A percentile compares a stretch with the other conserved stretches of the same genome.
phyloP scores from a whole-genome alignment of 352 stramenopile species.

The Pythium aquatile region DNA sequence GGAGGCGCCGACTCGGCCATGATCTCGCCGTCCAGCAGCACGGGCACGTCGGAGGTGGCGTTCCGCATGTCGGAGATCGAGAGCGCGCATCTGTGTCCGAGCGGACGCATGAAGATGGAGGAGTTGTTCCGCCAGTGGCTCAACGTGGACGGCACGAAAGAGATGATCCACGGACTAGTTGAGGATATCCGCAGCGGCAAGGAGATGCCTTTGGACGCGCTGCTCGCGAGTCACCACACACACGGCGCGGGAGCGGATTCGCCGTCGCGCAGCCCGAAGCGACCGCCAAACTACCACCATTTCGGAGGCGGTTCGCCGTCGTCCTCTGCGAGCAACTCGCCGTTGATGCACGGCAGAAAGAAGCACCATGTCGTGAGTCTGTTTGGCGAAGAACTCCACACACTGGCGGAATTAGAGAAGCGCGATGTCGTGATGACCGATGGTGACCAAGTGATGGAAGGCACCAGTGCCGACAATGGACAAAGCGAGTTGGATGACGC shows the following conservation, averaged over 20 bases:
- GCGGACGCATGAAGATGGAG: slow-evolving; percentile 85
- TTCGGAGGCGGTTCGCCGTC: slow-evolving; percentile 35
- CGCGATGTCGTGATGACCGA: slow-evolving; percentile 43
- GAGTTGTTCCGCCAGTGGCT: slow-evolving; percentile 87
- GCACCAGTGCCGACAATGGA: slow-evolving; percentile 17
- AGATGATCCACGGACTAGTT: slow-evolving; percentile 83
- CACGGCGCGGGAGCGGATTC: slow-evolving; percentile 36
- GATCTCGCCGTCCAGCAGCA: slow-evolving; percentile 48
- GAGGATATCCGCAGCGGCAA: slow-evolving; percentile 75
- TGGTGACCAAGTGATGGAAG: slow-evolving; percentile 39
- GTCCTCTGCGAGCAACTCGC: slow-evolving; percentile 30
- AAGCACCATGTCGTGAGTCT: slow-evolving; percentile 73
- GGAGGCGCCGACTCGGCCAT: slow-evolving; percentile 48
- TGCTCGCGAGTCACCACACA: slow-evolving; percentile 21
- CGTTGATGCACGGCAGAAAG: slow-evolving; percentile 45
- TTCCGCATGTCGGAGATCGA: slow-evolving; percentile 82
- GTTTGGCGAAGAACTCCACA: slow-evolving; percentile 73
- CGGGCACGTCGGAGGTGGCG: slow-evolving; percentile 37
- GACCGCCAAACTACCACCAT: slow-evolving; percentile 78
- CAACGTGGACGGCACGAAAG: slow-evolving; percentile 81
- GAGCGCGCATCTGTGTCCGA: slow-evolving; percentile 72
- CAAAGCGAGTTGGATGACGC: slow-evolving; percentile 3
- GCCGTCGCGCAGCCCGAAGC: slow-evolving; percentile 74
- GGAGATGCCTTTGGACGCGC: slow-evolving; percentile 47
- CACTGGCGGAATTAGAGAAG: slow-evolving; percentile 46